Conservation (phyloP, 148 eudicot species). For the Nepenthes gracilis region DNA sequence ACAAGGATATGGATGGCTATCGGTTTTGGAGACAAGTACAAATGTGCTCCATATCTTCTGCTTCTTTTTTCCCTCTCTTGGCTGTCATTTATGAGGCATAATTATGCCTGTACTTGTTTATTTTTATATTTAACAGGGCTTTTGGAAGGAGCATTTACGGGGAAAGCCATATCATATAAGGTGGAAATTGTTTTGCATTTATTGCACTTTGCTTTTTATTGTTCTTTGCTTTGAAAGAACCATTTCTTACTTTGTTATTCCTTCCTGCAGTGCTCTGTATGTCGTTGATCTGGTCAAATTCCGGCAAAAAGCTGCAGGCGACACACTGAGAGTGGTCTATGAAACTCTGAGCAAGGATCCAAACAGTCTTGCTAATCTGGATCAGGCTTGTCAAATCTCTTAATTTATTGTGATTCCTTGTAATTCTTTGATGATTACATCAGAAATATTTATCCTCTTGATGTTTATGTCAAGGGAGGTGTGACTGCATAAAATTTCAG, state of each 20-base stretch:
- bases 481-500: too few relatives aligned
- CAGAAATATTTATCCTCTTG: too few relatives aligned
- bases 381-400: slow-evolving; percentile 47
- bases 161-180: slow-evolving; percentile 97
- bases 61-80: neutral
- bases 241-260: slow-evolving; percentile 8
- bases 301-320: slow-evolving; percentile 95
- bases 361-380: slow-evolving; percentile 93
- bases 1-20: slow-evolving; percentile 96
- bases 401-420: neutral
- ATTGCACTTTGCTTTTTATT: neutral
- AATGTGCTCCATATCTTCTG: slow-evolving; percentile 1
- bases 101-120: slow-evolving; percentile 1
- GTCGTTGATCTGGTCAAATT: slow-evolving; percentile 91
- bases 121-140: slow-evolving; percentile 45
- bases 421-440: neutral
- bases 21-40: slow-evolving; percentile 92
- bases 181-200: slow-evolving; percentile 18
- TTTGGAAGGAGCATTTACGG: slow-evolving; percentile 94
- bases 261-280: slow-evolving; percentile 74
- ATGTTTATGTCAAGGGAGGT: too few relatives aligned
- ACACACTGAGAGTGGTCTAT: slow-evolving; percentile 78
- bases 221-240: slow-evolving; percentile 2
- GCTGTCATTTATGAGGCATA: neutral
- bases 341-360: slow-evolving; percentile 99